Percentiles rank a stretch among this genome's conserved stretches.
Evolutionary conservation across 352 stramenopile genomes (phyloP).

Genomic region (Phytopythium delawarense): DNA sequence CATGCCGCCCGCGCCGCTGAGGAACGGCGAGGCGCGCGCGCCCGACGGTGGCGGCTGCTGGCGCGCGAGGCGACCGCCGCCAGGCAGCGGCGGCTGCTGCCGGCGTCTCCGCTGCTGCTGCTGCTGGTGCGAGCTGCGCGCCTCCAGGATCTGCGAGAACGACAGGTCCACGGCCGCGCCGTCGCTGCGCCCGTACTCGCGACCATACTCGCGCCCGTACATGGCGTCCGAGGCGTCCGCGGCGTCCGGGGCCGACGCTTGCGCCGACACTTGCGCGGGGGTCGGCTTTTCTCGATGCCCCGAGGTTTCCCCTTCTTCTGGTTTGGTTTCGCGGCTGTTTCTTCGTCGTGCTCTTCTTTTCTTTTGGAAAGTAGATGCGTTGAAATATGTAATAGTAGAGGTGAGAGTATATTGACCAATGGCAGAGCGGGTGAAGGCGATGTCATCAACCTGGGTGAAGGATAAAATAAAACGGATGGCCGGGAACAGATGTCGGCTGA

Average conservation of each 20-base stretch:
- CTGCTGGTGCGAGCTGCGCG: constrained; percentile 48
- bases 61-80: neutral
- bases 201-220: constrained; percentile 25
- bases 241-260: neutral
- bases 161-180: constrained; percentile 55
- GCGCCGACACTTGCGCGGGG: neutral
- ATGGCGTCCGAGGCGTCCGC: constrained; percentile 13
- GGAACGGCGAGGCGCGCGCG: constrained; percentile 10
- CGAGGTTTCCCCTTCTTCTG: neutral
- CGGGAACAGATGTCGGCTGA: neutral
- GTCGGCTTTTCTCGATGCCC: neutral
- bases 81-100: neutral
- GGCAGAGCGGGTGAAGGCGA: neutral
- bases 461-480: neutral
- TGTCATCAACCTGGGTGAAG: neutral
- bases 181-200: constrained; percentile 14
- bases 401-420: neutral
- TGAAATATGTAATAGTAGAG: neutral
- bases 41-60: constrained; percentile 10
- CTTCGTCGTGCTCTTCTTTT: neutral
- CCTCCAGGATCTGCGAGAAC: constrained; percentile 80
- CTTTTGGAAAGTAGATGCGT: neutral
- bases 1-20: constrained; percentile 21
- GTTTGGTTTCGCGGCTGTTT: neutral
- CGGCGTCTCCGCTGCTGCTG: constrained; percentile 34